A percentile compares a stretch with the other conserved stretches of the same genome.
Evolutionary conservation across 306 rosid genomes (phyloP).

Genomic region (Prunus davidiana): DNA sequence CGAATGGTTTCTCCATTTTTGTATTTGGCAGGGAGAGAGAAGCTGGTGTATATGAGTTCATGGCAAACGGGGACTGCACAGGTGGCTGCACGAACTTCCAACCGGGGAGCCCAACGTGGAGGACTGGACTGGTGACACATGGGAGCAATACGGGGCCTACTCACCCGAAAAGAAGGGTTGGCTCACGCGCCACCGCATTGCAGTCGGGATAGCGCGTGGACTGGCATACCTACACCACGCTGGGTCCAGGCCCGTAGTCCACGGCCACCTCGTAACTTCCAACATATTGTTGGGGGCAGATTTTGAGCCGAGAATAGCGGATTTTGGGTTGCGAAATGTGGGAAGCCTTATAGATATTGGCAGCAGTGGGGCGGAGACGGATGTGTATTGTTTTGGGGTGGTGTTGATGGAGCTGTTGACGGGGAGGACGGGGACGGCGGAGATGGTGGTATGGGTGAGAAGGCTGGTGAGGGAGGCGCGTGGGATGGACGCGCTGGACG

Average conservation of each 20-base stretch:
- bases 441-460: conserved; percentile 83
- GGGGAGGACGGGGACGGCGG: conserved; percentile 73
- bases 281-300: conserved; percentile 64
- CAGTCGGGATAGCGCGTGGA: conserved; percentile 91
- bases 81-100: conserved; percentile 93
- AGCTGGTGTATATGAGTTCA: conserved; percentile 73
- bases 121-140: conserved; percentile 90
- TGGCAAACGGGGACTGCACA: conserved; percentile 90
- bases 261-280: conserved; percentile 77
- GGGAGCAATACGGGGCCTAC: conserved; percentile 56
- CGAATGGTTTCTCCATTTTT: not conserved
- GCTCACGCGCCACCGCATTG: conserved; percentile 85
- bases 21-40: conserved; percentile 60
- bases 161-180: conserved; percentile 67
- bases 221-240: conserved; percentile 94
- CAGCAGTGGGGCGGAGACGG: conserved; percentile 39
- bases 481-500: conserved; percentile 50
- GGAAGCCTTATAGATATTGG: conserved; percentile 2
- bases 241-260: conserved; percentile 73
- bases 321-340: conserved; percentile 58
- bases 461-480: conserved; percentile 72
- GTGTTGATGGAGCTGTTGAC: conserved; percentile 88
- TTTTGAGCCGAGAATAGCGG: conserved; percentile 75
- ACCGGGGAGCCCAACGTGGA: conserved; percentile 86
- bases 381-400: conserved; percentile 94